These are phyloP conservation scores for Penicillium sp. DNA, from an alignment of 2,329 filamentous ascomycete genomes.

Conservation along the genomic window DNA sequence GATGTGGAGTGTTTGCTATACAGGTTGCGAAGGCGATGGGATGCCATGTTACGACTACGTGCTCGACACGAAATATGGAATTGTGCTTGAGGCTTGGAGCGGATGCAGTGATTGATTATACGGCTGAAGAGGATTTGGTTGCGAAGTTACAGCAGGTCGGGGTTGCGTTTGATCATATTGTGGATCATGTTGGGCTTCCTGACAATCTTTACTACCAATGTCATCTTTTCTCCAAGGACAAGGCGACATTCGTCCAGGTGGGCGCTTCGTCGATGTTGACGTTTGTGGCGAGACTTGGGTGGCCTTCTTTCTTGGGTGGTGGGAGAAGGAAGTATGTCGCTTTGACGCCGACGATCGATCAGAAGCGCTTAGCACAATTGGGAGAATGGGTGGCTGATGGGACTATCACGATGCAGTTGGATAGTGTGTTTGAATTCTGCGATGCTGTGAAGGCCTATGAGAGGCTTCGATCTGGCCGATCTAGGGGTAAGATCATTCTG, in stretches of 20 bases:
- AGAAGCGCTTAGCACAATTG: constrained; percentile 51
- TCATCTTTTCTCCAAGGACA: constrained; percentile 51
- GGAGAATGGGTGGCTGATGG: constrained; percentile 58
- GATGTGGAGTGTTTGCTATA: constrained; percentile 60
- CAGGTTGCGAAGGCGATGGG: constrained; percentile 64
- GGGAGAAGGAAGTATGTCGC: constrained; percentile 41
- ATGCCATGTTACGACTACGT: constrained; percentile 59
- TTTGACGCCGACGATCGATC: constrained; percentile 35
- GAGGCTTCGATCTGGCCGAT: constrained; percentile 56
- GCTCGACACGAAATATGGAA: constrained; percentile 58
- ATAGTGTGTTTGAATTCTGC: constrained; percentile 56
- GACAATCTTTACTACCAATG: constrained; percentile 54
- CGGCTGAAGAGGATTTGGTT: constrained; percentile 46
- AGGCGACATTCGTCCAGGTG: constrained; percentile 55
- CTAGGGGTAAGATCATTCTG: constrained; percentile 61
- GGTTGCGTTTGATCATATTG: constrained; percentile 51
- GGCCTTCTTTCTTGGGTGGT: constrained; percentile 53
- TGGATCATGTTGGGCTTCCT: constrained; percentile 59
- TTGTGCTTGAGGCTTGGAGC: constrained; percentile 61
- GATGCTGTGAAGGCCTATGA: constrained; percentile 59
- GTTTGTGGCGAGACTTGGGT: constrained; percentile 39
- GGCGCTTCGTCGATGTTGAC: constrained; percentile 40
- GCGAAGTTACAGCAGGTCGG: constrained; percentile 49
- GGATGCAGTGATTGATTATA: constrained; percentile 65
- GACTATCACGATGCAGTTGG: constrained; percentile 58